Percentiles rank a stretch among this genome's conserved stretches.
Conservation (phyloP, 1,284 basidiomycete genomes). For the Tilletia caries region DNA sequence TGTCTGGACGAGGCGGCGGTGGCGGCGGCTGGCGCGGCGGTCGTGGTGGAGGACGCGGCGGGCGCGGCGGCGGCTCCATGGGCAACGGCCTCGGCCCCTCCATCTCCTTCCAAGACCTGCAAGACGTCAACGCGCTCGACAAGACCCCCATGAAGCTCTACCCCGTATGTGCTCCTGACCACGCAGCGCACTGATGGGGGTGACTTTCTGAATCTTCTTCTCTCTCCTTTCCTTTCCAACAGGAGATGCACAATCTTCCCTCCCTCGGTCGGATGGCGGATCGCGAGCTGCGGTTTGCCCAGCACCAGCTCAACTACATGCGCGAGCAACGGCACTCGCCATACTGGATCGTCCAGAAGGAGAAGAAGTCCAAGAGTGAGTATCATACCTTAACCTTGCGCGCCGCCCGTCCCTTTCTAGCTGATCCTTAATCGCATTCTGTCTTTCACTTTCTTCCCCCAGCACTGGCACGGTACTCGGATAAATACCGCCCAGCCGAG, state of each 20-base stretch:
- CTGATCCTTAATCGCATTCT: background rate
- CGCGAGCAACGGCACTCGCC: constrained; percentile 35
- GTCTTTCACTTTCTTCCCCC: background rate
- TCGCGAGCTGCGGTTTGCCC: constrained; percentile 31
- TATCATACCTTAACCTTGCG: no score
- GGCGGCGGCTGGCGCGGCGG: background rate
- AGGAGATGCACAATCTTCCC: constrained; percentile 11
- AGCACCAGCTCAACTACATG: constrained; percentile 34
- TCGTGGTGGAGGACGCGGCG: background rate
- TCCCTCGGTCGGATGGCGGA: constrained; percentile 29
- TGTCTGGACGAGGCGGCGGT: constrained; percentile 8
- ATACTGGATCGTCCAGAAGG: constrained; percentile 28
- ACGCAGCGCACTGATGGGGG: background rate
- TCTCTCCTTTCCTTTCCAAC: constrained; percentile 6
- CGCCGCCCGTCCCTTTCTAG: background rate
- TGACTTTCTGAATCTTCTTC: no score
- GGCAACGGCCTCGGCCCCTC: constrained; percentile 3
- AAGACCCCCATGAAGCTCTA: constrained; percentile 38
- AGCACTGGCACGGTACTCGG: constrained; percentile 42
- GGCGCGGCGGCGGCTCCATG: background rate
- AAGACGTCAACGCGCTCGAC: constrained; percentile 31
- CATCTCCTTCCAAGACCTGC: constrained; percentile 19
- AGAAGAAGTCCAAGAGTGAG: constrained; percentile 15
- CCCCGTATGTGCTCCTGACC: constrained; percentile 18
- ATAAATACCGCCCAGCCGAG: constrained; percentile 40